phyloP scores from a whole-genome alignment of 108 stramenopile species.

The Skeletonema costatum region DNA sequence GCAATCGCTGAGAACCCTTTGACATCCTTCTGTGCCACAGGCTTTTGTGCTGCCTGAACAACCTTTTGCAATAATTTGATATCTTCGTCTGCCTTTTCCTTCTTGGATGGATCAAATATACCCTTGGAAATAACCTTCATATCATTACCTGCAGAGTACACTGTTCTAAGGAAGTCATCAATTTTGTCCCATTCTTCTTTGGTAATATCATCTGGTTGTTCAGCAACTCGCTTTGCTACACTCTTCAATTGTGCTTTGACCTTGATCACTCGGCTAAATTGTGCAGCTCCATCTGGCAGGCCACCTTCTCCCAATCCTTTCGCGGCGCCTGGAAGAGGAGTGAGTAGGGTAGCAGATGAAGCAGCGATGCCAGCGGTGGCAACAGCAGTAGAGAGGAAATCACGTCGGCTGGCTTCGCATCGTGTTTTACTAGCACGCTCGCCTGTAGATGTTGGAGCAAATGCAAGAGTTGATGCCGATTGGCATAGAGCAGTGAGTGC shows the following conservation, averaged over 20 bases:
- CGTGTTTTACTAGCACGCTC: slow-evolving; percentile 2
- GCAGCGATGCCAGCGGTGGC: slow-evolving; percentile 7
- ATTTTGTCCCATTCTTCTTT: slow-evolving; percentile 79
- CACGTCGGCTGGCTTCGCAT: slow-evolving; percentile 19
- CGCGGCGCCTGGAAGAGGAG: slow-evolving; percentile 35
- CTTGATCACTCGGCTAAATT: slow-evolving; percentile 71
- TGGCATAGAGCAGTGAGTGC: neutral
- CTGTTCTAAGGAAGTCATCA: slow-evolving; percentile 60
- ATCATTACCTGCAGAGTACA: slow-evolving; percentile 68
- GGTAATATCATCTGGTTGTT: slow-evolving; percentile 56
- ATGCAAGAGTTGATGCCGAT: slow-evolving; percentile 7
- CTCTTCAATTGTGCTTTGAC: slow-evolving; percentile 59
- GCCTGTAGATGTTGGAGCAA: slow-evolving; percentile 3
- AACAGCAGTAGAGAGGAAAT: slow-evolving; percentile 27
- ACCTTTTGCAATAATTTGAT: slow-evolving; percentile 62
- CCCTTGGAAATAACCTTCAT: slow-evolving; percentile 68
- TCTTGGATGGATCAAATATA: slow-evolving; percentile 54
- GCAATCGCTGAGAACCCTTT: slow-evolving; percentile 51
- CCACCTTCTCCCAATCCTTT: slow-evolving; percentile 67
- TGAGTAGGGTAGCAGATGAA: neutral
- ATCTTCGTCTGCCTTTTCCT: slow-evolving; percentile 53
- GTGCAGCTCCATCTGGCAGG: slow-evolving; percentile 68
- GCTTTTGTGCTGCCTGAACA: slow-evolving; percentile 66
- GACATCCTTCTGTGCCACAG: slow-evolving; percentile 57
- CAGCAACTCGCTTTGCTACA: slow-evolving; percentile 56